phyloP scores from a whole-genome alignment of 805 yeast genomes.

The Yarrowia porcina region DNA sequence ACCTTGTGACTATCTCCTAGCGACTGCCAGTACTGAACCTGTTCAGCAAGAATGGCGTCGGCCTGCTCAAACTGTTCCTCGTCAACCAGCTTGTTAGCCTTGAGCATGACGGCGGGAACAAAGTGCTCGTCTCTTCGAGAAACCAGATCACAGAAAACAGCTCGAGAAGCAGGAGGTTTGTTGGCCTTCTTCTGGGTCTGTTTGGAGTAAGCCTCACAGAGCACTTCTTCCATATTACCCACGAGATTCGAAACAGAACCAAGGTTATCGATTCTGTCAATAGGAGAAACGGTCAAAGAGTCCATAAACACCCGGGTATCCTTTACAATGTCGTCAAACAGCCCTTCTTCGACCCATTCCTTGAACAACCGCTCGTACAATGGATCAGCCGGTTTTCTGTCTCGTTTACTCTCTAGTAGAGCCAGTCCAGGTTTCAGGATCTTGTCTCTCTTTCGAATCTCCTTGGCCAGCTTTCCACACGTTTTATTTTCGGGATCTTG shows the following conservation, averaged over 20 bases:
- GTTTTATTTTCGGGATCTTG: slow-evolving; percentile 66
- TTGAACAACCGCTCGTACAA: slow-evolving; percentile 28
- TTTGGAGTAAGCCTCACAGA: slow-evolving; percentile 44
- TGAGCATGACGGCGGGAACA: slow-evolving; percentile 40
- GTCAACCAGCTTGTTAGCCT: slow-evolving; percentile 29
- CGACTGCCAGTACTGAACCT: slow-evolving; percentile 28
- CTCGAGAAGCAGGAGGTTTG: slow-evolving; percentile 35
- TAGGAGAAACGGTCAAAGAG: background rate
- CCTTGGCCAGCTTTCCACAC: slow-evolving; percentile 48
- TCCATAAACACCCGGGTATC: slow-evolving; percentile 27
- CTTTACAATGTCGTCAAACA: slow-evolving; percentile 22
- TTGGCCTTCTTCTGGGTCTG: slow-evolving; percentile 24
- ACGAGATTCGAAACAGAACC: slow-evolving; percentile 29
- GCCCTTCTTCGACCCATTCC: slow-evolving; percentile 25
- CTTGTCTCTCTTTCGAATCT: slow-evolving; percentile 34
- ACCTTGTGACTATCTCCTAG: slow-evolving; percentile 26
- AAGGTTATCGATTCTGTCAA: background rate
- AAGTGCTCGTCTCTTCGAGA: slow-evolving; percentile 34
- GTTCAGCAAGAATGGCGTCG: slow-evolving; percentile 27
- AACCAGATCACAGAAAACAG: slow-evolving; percentile 35
- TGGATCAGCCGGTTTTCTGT: slow-evolving; percentile 33
- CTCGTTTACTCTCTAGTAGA: slow-evolving; percentile 25
- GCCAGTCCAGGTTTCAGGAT: slow-evolving; percentile 30
- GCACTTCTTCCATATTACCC: slow-evolving; percentile 40
- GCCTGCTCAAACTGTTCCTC: slow-evolving; percentile 32